Percentiles rank a stretch among this genome's conserved stretches.
phyloP scores from a whole-genome alignment of 345 rosid genomes.

The Corchorus olitorius region DNA sequence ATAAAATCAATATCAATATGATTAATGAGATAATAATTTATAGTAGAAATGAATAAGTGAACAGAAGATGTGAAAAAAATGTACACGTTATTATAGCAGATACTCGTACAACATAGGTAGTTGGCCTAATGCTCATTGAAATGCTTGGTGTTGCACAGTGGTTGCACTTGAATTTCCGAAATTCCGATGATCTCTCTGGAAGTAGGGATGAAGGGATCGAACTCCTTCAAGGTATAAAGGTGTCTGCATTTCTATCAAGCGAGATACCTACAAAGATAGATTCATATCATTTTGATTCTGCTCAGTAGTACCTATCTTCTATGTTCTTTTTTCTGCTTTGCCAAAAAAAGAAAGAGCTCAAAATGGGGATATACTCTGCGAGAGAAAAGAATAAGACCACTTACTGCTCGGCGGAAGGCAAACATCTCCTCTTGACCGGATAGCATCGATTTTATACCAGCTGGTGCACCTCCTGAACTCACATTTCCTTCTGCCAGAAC shows the following conservation, averaged over 20 bases:
- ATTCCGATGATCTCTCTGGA: slow-evolving; percentile 38
- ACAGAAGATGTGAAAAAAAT: neutral
- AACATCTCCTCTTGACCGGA: slow-evolving; percentile 93
- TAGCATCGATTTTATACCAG: slow-evolving; percentile 70
- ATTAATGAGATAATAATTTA: neutral
- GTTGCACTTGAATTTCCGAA: slow-evolving; percentile 11
- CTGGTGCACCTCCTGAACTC: slow-evolving; percentile 65
- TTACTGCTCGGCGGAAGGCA: slow-evolving; percentile 91
- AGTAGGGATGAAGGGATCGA: slow-evolving; percentile 66
- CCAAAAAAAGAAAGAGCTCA: neutral
- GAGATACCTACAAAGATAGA: slow-evolving; percentile 62
- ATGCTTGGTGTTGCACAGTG: slow-evolving; percentile 13
- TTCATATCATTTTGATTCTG: slow-evolving; percentile 7
- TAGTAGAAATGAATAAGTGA: no score
- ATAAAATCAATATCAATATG: neutral
- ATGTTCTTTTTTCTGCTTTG: neutral
- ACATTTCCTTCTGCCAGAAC: slow-evolving; percentile 76
- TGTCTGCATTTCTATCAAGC: slow-evolving; percentile 91
- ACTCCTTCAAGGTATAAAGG: slow-evolving; percentile 79
- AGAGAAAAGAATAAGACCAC: slow-evolving; percentile 31
- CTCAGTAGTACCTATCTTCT: neutral
- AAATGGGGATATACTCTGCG: neutral
- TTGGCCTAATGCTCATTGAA: neutral
- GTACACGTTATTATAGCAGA: neutral
- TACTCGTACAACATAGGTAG: neutral